phyloP scores from a whole-genome alignment of 192 early-diverging fungal genomes.

The Coemansia furcata region DNA sequence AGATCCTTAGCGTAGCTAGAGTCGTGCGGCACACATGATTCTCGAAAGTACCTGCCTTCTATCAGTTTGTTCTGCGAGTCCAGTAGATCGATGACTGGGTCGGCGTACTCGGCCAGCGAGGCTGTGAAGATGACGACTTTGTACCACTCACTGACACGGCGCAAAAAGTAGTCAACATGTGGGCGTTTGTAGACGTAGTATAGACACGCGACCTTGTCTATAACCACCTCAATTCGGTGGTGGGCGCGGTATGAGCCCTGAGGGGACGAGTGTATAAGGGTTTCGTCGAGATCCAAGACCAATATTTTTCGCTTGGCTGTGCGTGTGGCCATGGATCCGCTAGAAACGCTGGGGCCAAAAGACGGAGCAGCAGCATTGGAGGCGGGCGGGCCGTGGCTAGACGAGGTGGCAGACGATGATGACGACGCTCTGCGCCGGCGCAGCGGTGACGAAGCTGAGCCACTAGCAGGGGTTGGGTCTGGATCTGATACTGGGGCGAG shows the following conservation, averaged over 20 bases:
- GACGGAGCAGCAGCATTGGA: background rate
- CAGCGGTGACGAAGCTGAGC: background rate
- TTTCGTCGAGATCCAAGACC: constrained; percentile 68
- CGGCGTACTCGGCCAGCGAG: constrained; percentile 67
- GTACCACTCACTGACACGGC: constrained; percentile 58
- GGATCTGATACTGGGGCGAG: background rate
- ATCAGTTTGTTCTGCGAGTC: constrained; percentile 60
- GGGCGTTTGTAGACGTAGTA: constrained; percentile 67
- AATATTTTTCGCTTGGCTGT: constrained; percentile 54
- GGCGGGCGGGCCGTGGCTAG: constrained; percentile 16
- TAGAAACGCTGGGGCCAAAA: background rate
- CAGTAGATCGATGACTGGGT: constrained; percentile 59
- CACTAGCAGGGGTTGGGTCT: background rate
- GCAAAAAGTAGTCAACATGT: constrained; percentile 60
- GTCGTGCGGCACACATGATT: constrained; percentile 61
- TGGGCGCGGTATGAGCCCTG: constrained; percentile 56
- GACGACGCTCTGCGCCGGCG: constrained; percentile 43
- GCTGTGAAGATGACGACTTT: constrained; percentile 75
- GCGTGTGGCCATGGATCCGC: constrained; percentile 5
- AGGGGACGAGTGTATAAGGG: constrained; percentile 67
- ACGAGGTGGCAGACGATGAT: constrained; percentile 37
- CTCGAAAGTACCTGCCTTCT: constrained; percentile 63
- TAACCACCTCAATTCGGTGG: constrained; percentile 63
- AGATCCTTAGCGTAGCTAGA: constrained; percentile 72
- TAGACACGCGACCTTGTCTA: constrained; percentile 59